A percentile compares a stretch with the other conserved stretches of the same genome.
phyloP scores from a whole-genome alignment of 139 green algal genomes.

The Zygnema circumcarinatum region DNA sequence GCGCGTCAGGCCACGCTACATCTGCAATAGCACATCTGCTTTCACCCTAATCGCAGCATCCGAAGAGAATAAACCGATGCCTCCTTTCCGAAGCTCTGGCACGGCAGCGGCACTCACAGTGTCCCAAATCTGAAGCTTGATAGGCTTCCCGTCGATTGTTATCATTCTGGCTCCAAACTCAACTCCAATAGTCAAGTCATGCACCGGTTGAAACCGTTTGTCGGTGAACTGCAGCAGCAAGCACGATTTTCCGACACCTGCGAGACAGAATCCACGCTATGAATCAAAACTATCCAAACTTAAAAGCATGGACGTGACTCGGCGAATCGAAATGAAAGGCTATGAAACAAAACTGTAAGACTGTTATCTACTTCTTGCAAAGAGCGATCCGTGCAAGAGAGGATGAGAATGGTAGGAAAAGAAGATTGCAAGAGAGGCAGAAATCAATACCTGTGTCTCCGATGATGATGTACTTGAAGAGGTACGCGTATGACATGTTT shows the following conservation, averaged over 20 bases:
- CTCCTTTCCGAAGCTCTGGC: too few relatives aligned
- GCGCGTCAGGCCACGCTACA: too few relatives aligned
- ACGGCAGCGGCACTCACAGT: too few relatives aligned
- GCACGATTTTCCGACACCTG: conserved; percentile 99
- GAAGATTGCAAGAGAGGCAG: too few relatives aligned
- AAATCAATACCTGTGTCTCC: conserved; percentile 94
- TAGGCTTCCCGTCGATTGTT: conserved; percentile 96
- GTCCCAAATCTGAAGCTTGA: conserved; percentile 94
- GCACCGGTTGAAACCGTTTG: conserved; percentile 98
- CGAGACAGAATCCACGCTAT: neutral
- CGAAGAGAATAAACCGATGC: too few relatives aligned
- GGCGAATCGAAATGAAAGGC: neutral
- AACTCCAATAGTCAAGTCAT: conserved; percentile 86
- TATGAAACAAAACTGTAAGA: neutral
- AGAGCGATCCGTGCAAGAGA: too few relatives aligned
- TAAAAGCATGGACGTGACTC: neutral
- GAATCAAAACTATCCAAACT: neutral
- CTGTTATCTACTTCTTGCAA: too few relatives aligned
- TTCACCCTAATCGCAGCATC: too few relatives aligned
- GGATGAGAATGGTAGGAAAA: too few relatives aligned
- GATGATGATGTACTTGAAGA: conserved; percentile 99
- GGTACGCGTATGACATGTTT: conserved; percentile 70
- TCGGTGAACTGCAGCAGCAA: conserved; percentile 99
- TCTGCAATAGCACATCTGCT: too few relatives aligned
- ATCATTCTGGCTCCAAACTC: conserved; percentile 98